Evolutionary conservation across 2,329 filamentous ascomycete genomes (phyloP), one percentile per base, ranked within the genome.

Genomic region (Aspergillus fischeri): DNA sequence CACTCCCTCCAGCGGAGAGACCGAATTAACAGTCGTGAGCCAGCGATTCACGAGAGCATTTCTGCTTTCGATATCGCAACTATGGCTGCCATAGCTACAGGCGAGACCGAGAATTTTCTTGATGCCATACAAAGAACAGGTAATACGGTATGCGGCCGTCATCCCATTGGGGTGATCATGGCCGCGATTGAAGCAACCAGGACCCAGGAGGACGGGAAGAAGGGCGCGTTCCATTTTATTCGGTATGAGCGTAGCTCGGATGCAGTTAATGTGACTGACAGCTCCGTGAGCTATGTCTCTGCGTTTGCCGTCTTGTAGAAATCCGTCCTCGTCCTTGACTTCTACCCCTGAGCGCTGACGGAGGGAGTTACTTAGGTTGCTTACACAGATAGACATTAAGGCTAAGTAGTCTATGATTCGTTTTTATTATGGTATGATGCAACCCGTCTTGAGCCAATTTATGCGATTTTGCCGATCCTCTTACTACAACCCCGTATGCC

Each of bases 131-230:
- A 80, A 53, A 76, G 83, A 38, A 97, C 93, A 0, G 84, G 85
- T 14, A 99, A 99, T 67, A 97, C 94, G 0, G 91, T 99, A 0
- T 99, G 94, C 69, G 94, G 94, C 3, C 82, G 93, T 51, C 94
- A 99, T 77, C 94, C 94, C 0, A 97, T 99, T 66, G 92, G 94
- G 0, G 88, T 97, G 3, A 83, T 89, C 41, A 92, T 99, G 91
- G 91, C 92, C 0, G 92, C 89, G 0, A 74, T 97, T 59, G 92
- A 97, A 75, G 76, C 80, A 51, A 70, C 90, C 32, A 73, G 76
- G 1, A 70, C 73, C 24, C 75, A 78, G 53, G 64, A 67, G 27
- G 70, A 71, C 9, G 70, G 73, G 60, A 67, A 66, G 53, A 75
- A 75, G 57, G 79, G 84, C 3, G 80, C 72, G 53, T 95, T 97